Evolutionary conservation across 106 monocot species (phyloP).

Genomic region (Posidonia australis): DNA sequence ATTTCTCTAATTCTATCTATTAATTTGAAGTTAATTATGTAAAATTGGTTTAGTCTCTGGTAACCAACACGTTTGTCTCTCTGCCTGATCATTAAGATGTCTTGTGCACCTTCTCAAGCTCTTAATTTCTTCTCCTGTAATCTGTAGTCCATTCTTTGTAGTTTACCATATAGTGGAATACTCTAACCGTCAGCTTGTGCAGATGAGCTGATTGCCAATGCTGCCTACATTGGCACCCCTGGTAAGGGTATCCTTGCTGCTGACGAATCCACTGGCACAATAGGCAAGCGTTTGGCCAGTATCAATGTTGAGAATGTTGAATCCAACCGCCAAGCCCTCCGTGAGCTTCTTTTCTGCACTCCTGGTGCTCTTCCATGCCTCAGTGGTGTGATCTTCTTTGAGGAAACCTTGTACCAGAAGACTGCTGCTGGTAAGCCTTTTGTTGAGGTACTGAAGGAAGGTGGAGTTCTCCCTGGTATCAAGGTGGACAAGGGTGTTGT

Average conservation of each 20-base stretch:
- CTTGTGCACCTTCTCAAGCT: too few relatives aligned
- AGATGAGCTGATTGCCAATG: conserved; percentile 24
- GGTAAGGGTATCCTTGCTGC: conserved; percentile 30
- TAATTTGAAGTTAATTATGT: too few relatives aligned
- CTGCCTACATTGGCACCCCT: conserved; percentile 27
- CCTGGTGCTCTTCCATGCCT: conserved; percentile 18
- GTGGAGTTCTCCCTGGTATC: conserved; percentile 19
- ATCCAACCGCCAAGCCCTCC: conserved; percentile 22
- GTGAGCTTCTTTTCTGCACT: conserved; percentile 24
- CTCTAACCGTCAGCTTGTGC: neutral
- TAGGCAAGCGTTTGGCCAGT: conserved; percentile 25
- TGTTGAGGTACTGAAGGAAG: conserved; percentile 22
- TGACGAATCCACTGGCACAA: conserved; percentile 28
- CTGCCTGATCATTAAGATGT: too few relatives aligned
- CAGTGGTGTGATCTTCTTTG: conserved; percentile 26
- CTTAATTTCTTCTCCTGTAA: neutral
- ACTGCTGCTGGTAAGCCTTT: conserved; percentile 17
- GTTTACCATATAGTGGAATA: neutral
- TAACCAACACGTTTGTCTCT: too few relatives aligned
- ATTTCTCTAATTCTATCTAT: too few relatives aligned
- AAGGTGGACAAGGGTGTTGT: conserved; percentile 27
- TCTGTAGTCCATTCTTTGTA: neutral
- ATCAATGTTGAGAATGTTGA: conserved; percentile 25
- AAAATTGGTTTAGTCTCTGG: too few relatives aligned
- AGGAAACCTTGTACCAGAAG: conserved; percentile 28